Evolutionary conservation across 257 asterid genomes (phyloP), one percentile per base, ranked within the genome.

Genomic region (Ballota nigra): DNA sequence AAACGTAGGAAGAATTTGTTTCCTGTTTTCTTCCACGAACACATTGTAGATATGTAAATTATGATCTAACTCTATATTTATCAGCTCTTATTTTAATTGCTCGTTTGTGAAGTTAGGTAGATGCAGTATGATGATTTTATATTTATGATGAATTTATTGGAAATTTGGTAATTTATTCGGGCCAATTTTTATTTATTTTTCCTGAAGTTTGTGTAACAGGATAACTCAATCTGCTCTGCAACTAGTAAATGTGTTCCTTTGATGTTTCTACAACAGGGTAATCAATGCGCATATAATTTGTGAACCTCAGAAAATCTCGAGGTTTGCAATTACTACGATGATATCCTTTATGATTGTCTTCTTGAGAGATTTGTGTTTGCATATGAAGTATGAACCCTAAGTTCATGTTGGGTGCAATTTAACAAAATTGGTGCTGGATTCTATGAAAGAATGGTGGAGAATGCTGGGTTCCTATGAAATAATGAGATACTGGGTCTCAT

Each of bases 261-360:
- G 73, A 28, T 63, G 28, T 23, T n/a, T 65, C 28, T 63, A 63
- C 18, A 0, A 53, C 57, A 45, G 66, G 68, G 69, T 8, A 40
- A 68, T 49, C 19, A 62, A 41, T 59, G 47, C 31, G 24, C 70
- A 33, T 19, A 29, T 57, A 15, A 63, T 64, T 40, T 10, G 31
- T 47, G 59, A 59, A 36, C 52, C 67, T 63, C 57, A 28, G 59
- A 45, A 8, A 22, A 33, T 75, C 69, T 29, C 20, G 66, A 36
- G 71, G 55, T 75, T 52, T 61, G 56, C 19, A 52, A 71, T 59
- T 72, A n/a, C 33, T 72, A n/a, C 33, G 31, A 29, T 73, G 68
- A 41, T 67, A 71, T 60, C 36, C 62, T 12, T 52, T 52, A 13
- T 60, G 10, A 23, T 59, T 33, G 60, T 51, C 51, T 40, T 33